phyloP scores from a whole-genome alignment of 257 asterid species.

The Asclepias syriaca region DNA sequence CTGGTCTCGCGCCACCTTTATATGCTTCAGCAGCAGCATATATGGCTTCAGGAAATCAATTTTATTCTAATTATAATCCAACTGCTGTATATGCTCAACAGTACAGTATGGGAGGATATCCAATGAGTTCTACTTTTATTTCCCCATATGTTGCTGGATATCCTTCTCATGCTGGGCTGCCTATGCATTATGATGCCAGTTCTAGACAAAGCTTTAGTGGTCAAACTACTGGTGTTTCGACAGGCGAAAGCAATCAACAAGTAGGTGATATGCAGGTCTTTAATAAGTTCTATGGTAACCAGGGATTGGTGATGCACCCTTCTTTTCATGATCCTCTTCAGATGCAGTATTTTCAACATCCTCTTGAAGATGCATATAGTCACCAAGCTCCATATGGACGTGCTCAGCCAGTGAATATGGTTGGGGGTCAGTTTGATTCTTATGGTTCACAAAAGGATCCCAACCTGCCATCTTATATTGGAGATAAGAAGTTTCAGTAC shows the following conservation, averaged over 20 bases:
- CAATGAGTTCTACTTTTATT: slow-evolving; percentile 53
- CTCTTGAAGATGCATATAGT: slow-evolving; percentile 49
- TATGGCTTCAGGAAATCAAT: slow-evolving; percentile 60
- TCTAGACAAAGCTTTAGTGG: slow-evolving; percentile 59
- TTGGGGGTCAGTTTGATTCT: slow-evolving; percentile 39
- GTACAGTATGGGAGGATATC: slow-evolving; percentile 53
- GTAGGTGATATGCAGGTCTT: slow-evolving; percentile 42
- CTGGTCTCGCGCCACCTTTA: slow-evolving; percentile 53
- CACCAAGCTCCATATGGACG: slow-evolving; percentile 49
- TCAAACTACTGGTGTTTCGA: slow-evolving; percentile 42
- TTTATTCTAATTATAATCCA: slow-evolving; percentile 41
- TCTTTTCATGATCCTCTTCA: slow-evolving; percentile 56
- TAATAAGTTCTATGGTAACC: slow-evolving; percentile 60
- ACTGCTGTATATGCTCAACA: slow-evolving; percentile 65
- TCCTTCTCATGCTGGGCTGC: slow-evolving; percentile 48
- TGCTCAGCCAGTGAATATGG: slow-evolving; percentile 36
- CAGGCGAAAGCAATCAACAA: slow-evolving; percentile 43
- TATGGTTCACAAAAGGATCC: slow-evolving; percentile 43
- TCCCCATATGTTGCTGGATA: slow-evolving; percentile 61
- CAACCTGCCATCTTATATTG: slow-evolving; percentile 34
- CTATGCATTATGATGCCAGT: slow-evolving; percentile 44
- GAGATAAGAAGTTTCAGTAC: slow-evolving; percentile 49
- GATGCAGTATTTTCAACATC: slow-evolving; percentile 65
- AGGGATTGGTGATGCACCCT: slow-evolving; percentile 56
- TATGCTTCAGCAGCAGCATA: slow-evolving; percentile 67